Evolutionary conservation across 208 protist species (phyloP), one percentile per base, ranked within the genome.

Genomic region (Acanthamoeba triangularis): DNA sequence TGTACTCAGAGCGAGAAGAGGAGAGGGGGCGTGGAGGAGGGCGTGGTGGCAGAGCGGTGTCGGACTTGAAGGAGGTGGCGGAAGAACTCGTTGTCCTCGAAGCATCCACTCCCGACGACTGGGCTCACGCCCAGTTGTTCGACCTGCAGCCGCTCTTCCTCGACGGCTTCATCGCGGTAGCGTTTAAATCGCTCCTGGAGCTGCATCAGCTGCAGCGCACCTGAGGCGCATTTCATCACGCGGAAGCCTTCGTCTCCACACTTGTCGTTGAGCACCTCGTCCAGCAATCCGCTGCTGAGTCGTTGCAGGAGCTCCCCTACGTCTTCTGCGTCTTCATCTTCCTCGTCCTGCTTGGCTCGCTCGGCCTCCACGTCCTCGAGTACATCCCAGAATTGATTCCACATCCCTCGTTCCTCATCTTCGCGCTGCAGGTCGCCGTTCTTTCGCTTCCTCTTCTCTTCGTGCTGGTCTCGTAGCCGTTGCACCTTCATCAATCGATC

Each of bases 11-110:
- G 11, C 10, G 74, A 82, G 74, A 82, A 82, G 74, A 82, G 74
- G 20, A 82, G 74, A 28, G 74, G 74, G 3, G 74, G 74, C 23
- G 74, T 82, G 35, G 74, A 54, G 13, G 74, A 52, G 41, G 37
- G 44, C 37, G 69, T 47, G 80, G 25, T 88, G 80, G 16, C n/a
- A 5, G 80, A 80, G 33, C 80, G 80, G 8, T 88, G n/a, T 25
- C 72, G 33, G 37, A 80, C 72, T n/a, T 80, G 80, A 4, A 88
- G 25, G 28, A 88, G 80, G 47, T 88, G 41, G 28, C 80, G 41
- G 80, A 88, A 88, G 80, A 88, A 88, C 20, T 88, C 80, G 47
- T 88, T 63, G 49, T 88, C 80, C 80, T 88, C 80, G 80, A 88
- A 88, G 52, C 80, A 88, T 16, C 80, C 80, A 30, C 80, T 88